Conservation (phyloP, 1,284 basidiomycete species). For the Apiotrichum brassicae region DNA sequence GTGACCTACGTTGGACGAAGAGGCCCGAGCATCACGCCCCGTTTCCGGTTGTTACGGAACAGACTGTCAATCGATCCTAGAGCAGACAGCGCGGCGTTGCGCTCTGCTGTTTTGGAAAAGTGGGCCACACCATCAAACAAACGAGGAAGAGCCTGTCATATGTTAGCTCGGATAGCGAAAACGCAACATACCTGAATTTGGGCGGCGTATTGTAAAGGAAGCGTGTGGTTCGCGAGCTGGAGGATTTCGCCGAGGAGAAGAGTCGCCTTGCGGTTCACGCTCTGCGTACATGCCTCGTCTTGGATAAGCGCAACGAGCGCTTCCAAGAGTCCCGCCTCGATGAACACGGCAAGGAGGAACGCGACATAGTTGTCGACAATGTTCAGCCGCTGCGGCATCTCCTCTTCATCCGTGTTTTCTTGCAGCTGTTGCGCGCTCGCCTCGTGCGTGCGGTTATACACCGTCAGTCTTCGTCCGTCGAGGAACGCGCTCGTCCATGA, state of each 20-base stretch:
- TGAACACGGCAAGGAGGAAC: constrained; percentile 77
- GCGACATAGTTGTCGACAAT: constrained; percentile 90
- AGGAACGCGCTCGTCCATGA: constrained; percentile 88
- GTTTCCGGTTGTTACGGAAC: constrained; percentile 63
- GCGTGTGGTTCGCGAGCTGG: constrained; percentile 75
- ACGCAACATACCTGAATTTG: constrained; percentile 63
- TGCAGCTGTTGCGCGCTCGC: constrained; percentile 30
- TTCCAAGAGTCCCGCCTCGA: constrained; percentile 83
- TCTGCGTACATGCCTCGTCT: constrained; percentile 58
- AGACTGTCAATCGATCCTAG: constrained; percentile 85
- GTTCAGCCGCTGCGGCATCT: constrained; percentile 60
- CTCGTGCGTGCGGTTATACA: constrained; percentile 39
- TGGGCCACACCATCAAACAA: constrained; percentile 76
- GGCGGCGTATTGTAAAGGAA: constrained; percentile 78
- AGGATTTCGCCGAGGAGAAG: constrained; percentile 87
- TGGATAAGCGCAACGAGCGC: constrained; percentile 77
- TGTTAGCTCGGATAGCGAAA: constrained; percentile 4
- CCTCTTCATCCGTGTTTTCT: constrained; percentile 33
- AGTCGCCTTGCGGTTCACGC: constrained; percentile 68
- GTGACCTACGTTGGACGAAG: constrained; percentile 56
- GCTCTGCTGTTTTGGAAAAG: constrained; percentile 57
- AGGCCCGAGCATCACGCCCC: constrained; percentile 5
- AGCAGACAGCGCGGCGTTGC: constrained; percentile 76
- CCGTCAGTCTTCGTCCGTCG: constrained; percentile 71
- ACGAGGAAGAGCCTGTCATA: constrained; percentile 66